These are phyloP conservation scores for Brachypodium distachyon DNA, from an alignment of 202 grass and related monocot genomes.

Conservation along the genomic window DNA sequence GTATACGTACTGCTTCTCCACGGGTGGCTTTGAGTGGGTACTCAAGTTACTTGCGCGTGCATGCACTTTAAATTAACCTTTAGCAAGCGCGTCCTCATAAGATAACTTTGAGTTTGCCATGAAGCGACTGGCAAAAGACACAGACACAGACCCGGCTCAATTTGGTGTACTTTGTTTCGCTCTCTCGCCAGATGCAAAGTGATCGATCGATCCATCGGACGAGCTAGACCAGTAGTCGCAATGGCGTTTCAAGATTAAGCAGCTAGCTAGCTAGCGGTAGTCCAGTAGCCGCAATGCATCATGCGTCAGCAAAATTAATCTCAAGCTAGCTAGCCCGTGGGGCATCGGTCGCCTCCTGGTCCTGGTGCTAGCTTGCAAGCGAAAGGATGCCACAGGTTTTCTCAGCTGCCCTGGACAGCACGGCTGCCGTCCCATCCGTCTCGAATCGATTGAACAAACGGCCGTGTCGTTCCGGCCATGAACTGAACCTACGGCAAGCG, in stretches of 20 bases:
- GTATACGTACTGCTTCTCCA: not conserved
- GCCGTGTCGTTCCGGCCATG: not conserved
- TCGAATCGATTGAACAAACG: not conserved
- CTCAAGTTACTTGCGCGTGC: not conserved
- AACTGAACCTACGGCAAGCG: not conserved
- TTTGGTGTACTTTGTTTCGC: constrained; percentile 7
- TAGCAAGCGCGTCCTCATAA: not conserved
- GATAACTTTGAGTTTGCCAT: not conserved
- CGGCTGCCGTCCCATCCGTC: constrained; percentile 12
- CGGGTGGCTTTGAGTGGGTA: not conserved
- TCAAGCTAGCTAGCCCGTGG: not conserved
- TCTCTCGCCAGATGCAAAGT: not conserved
- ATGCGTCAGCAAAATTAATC: too few relatives aligned
- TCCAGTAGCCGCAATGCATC: not conserved
- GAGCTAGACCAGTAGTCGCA: too few relatives aligned
- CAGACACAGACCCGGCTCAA: not conserved
- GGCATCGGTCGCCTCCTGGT: not conserved
- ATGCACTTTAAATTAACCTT: not conserved
- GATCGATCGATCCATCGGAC: not conserved
- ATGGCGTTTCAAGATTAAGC: too few relatives aligned
- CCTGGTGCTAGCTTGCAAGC: not conserved
- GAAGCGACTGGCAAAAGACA: not conserved
- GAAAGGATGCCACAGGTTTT: not conserved
- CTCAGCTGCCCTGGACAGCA: not conserved
- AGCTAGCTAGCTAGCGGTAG: too few relatives aligned